Conservation (phyloP, 2,329 filamentous ascomycete genomes). For the Lachnellula hyalina region DNA sequence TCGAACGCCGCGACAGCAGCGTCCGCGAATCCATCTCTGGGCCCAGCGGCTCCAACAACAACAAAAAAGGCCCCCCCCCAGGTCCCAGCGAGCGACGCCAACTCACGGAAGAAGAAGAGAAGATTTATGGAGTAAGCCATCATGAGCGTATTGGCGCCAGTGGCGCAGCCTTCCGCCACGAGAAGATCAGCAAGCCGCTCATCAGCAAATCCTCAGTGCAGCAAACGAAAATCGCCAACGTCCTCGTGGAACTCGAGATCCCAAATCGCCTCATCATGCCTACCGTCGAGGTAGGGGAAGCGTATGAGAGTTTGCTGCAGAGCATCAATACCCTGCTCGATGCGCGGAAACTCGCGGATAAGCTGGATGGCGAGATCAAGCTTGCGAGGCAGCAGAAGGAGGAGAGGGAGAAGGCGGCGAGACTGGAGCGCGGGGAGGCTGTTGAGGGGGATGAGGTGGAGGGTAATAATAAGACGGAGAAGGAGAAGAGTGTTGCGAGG, state of each 20-base stretch:
- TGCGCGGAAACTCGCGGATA: conserved; percentile 67
- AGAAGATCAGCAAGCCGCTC: conserved; percentile 73
- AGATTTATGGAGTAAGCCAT: conserved; percentile 76
- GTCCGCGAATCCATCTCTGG: conserved; percentile 28
- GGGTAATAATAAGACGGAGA: conserved; percentile 43
- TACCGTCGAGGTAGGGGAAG: conserved; percentile 63
- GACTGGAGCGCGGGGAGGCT: conserved; percentile 5
- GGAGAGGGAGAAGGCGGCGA: conserved; percentile 34
- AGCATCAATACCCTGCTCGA: conserved; percentile 67
- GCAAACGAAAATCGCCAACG: conserved; percentile 68
- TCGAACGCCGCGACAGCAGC: conserved; percentile 35
- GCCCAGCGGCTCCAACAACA: conserved; percentile 30
- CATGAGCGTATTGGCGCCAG: conserved; percentile 74
- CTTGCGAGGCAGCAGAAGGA: conserved; percentile 51
- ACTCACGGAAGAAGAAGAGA: conserved; percentile 69
- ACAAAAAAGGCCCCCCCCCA: conserved; percentile 26
- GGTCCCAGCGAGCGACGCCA: conserved; percentile 54
- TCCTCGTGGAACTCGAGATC: conserved; percentile 67
- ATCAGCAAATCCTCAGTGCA: conserved; percentile 72
- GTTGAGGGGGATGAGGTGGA: conserved; percentile 44
- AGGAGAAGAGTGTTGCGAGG: conserved; percentile 35
- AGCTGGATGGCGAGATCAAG: conserved; percentile 67
- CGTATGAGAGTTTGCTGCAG: conserved; percentile 66
- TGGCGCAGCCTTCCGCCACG: conserved; percentile 85
- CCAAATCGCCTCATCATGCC: conserved; percentile 67